Evolutionary conservation across 1,284 basidiomycete species (phyloP), one percentile per base, ranked within the genome.

Genomic region (Peniophora sp.): DNA sequence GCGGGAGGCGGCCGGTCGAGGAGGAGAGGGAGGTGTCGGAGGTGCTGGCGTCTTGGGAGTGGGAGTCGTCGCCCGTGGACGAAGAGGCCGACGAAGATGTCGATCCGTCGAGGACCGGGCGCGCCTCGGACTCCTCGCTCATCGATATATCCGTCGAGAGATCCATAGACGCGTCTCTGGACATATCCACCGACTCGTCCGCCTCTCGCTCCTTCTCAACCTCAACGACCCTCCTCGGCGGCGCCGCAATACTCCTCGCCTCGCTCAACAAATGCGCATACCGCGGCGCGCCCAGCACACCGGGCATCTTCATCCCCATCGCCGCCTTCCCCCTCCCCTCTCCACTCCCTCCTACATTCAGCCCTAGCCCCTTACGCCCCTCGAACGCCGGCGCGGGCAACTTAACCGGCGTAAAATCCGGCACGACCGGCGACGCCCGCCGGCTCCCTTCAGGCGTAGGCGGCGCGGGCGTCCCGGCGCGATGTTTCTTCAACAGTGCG

Each of bases 401-500:
- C 24, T 42, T 53, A 12, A 77, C 63, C 11, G 71, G 75, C 8
- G 74, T 78, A 52, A 76, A 74, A 56, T 78, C 77, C 11, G 78
- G 78, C 3, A 78, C 71, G 52, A 58, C 51, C 32, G 59, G 55
- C 15, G 57, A 58, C 1, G 49, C 14, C 12, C 37, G n/a, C 8
- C 37, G 37, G n/a, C n/a, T 18, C 48, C 51, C 47, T 47, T 44
- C 48, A 2, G 69, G 69, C 2, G 72, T 72, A 0, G 81, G 79
- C 2, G 78, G 76, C 2, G 81, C 82, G 47, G 76, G 67, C 22
- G 74, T 67, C 2, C 82, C 81, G 1, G 69, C 62, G 11, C 74
- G 72, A 58, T 86, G 86, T 58, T 84, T 86, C 55, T 73, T 78
- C 60, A 77, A 69, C 36, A 89, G 63, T 1, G 85, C 79, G 14